Base-by-base conservation (phyloP, 768 basidiomycete species). In the Pleurotus djamor region DNA sequence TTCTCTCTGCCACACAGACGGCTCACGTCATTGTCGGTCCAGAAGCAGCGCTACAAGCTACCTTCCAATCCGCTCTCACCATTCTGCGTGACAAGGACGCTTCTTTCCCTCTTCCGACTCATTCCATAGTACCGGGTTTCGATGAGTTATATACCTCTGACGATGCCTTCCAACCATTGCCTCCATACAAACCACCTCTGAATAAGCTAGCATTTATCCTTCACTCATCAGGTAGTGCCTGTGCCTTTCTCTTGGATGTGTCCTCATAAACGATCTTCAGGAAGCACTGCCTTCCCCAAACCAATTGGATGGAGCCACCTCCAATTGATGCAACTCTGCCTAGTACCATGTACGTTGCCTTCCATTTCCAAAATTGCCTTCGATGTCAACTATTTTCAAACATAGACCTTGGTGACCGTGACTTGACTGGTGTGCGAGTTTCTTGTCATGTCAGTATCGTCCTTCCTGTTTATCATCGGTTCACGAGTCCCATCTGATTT, bases 1-100 rank as follows among this genome's bases (percentile, higher is more conserved):
- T 82, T n/a, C 66, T 78, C 59, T 61, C 64, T 7, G 54, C n/a
- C 32, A 58, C 57, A 32, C 34, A 38, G 14, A 51, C 59, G 3
- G 50, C 44, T 16, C 61, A 66, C 47, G 28, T 74, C 13, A 63
- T 73, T 16, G 67, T 73, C 47, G 64, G 71, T n/a, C 48, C 38
- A 4, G 73, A 74, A 37, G 60, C 56, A 3, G 55, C 71, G 2
- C 62, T 68, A 48, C 61, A 60, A 37, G 55, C 62, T 10, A 63
- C 71, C 4, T 59, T 52, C 10, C 37, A 43, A 2, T 48, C 59
- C 1, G 62, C 69, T 7, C 28, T 71, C 3, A 57, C 63, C 9
- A 38, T 67, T 5, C 48, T 71, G 48, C 51, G 60, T 51, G 48
- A 58, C 6, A 34, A 37, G 2, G 32, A 48, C 17, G 51, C 59